Conservation (phyloP, 495 filamentous ascomycete species). For the Neurospora sp. region DNA sequence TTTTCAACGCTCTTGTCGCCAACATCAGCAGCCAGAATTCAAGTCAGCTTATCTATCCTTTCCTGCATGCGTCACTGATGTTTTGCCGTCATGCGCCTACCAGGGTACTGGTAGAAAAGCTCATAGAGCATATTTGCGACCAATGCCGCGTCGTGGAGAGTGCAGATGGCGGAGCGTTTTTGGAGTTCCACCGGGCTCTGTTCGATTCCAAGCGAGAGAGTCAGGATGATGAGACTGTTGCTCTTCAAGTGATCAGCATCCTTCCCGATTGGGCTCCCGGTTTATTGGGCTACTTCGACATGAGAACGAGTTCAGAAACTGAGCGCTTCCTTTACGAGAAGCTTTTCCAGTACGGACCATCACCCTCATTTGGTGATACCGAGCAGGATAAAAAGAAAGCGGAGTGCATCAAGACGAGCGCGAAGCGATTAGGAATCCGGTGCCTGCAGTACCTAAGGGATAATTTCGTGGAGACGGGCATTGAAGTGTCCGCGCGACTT, state of each 20-base stretch:
- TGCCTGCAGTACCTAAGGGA: slow-evolving; percentile 41
- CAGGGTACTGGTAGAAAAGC: slow-evolving; percentile 12
- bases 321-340: slow-evolving; percentile 46
- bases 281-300: slow-evolving; percentile 54
- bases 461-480: slow-evolving; percentile 27
- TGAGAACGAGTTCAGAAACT: slow-evolving; percentile 41
- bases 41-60: slow-evolving; percentile 23
- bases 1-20: slow-evolving; percentile 23
- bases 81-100: slow-evolving; percentile 27
- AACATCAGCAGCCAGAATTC: slow-evolving; percentile 26
- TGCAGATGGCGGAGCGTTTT: slow-evolving; percentile 30
- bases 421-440: slow-evolving; percentile 29
- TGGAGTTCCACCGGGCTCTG: slow-evolving; percentile 30
- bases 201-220: slow-evolving; percentile 18
- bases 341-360: slow-evolving; percentile 38
- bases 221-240: slow-evolving; percentile 4
- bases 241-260: slow-evolving; percentile 11
- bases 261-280: slow-evolving; percentile 58
- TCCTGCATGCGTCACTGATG: slow-evolving; percentile 23
- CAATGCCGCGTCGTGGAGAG: slow-evolving; percentile 32
- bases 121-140: slow-evolving; percentile 25
- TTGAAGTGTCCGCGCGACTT: slow-evolving; percentile 31
- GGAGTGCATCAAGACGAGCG: slow-evolving; percentile 20
- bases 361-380: slow-evolving; percentile 18
- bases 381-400: slow-evolving; percentile 15